Evolutionary conservation across 768 basidiomycete genomes (phyloP).

Genomic region (Clavulina sp.): DNA sequence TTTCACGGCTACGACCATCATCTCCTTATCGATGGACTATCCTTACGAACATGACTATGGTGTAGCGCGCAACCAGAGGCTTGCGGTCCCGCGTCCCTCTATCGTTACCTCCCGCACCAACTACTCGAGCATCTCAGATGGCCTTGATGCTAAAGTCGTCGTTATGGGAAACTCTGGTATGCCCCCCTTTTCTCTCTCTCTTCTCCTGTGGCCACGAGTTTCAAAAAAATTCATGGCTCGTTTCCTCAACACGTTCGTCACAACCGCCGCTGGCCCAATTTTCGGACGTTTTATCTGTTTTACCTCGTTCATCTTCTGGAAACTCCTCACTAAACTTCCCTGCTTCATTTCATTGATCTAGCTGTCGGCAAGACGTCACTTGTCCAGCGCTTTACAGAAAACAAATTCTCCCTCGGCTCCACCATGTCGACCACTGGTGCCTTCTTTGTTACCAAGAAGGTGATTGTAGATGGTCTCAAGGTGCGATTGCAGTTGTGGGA

Average conservation of each 20-base stretch:
- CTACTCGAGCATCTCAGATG: too few relatives aligned
- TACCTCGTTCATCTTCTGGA: neutral
- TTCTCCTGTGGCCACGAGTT: neutral
- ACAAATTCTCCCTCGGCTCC: constrained; percentile 76
- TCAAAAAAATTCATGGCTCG: constrained; percentile 4
- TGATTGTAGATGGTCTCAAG: constrained; percentile 65
- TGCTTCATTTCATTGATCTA: constrained; percentile 17
- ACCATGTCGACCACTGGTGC: constrained; percentile 84
- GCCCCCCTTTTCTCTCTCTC: neutral
- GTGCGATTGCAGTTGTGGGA: constrained; percentile 85
- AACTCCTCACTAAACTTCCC: neutral
- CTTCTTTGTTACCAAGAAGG: constrained; percentile 87
- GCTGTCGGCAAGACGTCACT: constrained; percentile 90
- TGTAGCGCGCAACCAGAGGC: too few relatives aligned
- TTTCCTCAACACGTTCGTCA: constrained; percentile 4
- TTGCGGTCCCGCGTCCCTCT: too few relatives aligned
- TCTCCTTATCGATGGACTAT: too few relatives aligned
- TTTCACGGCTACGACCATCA: too few relatives aligned
- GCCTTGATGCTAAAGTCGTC: constrained; percentile 89
- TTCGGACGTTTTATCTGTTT: too few relatives aligned
- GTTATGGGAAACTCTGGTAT: constrained; percentile 71
- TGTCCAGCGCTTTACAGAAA: constrained; percentile 76
- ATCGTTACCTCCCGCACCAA: too few relatives aligned
- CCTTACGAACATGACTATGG: too few relatives aligned
- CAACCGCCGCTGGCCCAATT: neutral